Evolutionary conservation across 2,329 filamentous ascomycete species (phyloP).

Genomic region (Amesomyces nigricolor): DNA sequence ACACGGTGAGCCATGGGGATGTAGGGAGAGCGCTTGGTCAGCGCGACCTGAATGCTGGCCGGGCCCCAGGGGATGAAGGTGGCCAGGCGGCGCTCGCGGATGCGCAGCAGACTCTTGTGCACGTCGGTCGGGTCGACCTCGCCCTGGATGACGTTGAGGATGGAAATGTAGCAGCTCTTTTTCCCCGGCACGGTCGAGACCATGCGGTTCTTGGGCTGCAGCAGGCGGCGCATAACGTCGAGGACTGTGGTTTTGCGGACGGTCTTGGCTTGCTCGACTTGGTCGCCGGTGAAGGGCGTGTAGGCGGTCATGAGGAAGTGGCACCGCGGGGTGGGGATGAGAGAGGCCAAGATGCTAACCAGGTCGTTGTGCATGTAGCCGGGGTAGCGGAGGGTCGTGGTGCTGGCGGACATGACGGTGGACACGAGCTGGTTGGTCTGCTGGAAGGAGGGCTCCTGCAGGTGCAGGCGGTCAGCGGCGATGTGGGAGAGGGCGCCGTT

Average conservation of each 20-base stretch:
- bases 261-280: slow-evolving; percentile 94
- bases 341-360: slow-evolving; percentile 88
- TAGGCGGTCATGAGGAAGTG: slow-evolving; percentile 99
- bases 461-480: slow-evolving; percentile 87
- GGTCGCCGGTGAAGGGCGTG: slow-evolving; percentile 94
- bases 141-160: slow-evolving; percentile 97
- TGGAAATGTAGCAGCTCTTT: slow-evolving; percentile 98
- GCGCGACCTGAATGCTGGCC: slow-evolving; percentile 91
- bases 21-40: slow-evolving; percentile 95
- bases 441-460: slow-evolving; percentile 91
- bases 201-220: slow-evolving; percentile 99
- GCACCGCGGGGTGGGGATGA: slow-evolving; percentile 92
- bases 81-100: slow-evolving; percentile 86
- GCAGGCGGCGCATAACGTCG: slow-evolving; percentile 90
- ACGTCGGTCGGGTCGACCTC: slow-evolving; percentile 97
- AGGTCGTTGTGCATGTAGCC: slow-evolving; percentile 99
- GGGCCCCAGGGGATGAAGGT: slow-evolving; percentile 99
- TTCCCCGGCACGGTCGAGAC: slow-evolving; percentile 92
- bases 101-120: slow-evolving; percentile 94
- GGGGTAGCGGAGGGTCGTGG: slow-evolving; percentile 91
- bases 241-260: slow-evolving; percentile 96
- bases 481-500: slow-evolving; percentile 92
- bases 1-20: slow-evolving; percentile 91
- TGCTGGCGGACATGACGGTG: slow-evolving; percentile 98
- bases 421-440: slow-evolving; percentile 97